Evolutionary conservation across 768 basidiomycete species (phyloP).

Genomic region (Mycena filopes): DNA sequence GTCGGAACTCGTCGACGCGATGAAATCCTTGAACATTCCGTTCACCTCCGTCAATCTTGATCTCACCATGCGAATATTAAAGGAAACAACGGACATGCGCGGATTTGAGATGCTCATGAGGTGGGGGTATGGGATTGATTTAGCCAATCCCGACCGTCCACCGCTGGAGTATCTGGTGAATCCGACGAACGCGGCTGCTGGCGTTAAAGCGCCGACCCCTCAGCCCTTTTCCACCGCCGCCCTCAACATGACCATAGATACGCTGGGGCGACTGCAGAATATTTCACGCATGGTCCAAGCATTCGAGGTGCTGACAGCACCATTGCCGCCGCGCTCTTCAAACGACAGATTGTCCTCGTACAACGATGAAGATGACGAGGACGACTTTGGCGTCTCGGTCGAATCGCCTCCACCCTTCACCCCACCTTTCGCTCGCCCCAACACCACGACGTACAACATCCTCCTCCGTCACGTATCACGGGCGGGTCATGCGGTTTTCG

Average conservation of each 20-base stretch:
- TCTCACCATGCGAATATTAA: slow-evolving; percentile 73
- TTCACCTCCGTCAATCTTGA: slow-evolving; percentile 74
- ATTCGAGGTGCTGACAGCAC: slow-evolving; percentile 83
- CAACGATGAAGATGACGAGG: slow-evolving; percentile 72
- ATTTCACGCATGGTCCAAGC: slow-evolving; percentile 76
- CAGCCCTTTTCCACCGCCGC: slow-evolving; percentile 70
- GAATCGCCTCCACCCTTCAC: slow-evolving; percentile 47
- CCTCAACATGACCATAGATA: slow-evolving; percentile 79
- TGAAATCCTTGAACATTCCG: slow-evolving; percentile 58
- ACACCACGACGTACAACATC: slow-evolving; percentile 72
- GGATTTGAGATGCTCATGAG: slow-evolving; percentile 71
- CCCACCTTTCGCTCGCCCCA: slow-evolving; percentile 61
- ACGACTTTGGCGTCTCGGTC: slow-evolving; percentile 64
- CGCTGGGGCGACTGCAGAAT: slow-evolving; percentile 69
- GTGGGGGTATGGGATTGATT: slow-evolving; percentile 80
- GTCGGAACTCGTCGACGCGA: slow-evolving; percentile 64
- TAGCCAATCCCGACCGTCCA: slow-evolving; percentile 76
- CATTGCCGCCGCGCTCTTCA: slow-evolving; percentile 60
- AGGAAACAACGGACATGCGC: slow-evolving; percentile 66
- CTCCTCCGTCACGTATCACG: slow-evolving; percentile 68
- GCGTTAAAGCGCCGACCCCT: slow-evolving; percentile 36
- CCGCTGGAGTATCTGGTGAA: slow-evolving; percentile 59
- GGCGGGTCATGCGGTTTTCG: slow-evolving; percentile 59
- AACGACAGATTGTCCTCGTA: slow-evolving; percentile 59
- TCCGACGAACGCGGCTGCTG: neutral